These are phyloP conservation scores for Eutrema heterophyllum DNA, from an alignment of 345 rosid genomes.

Conservation along the genomic window DNA sequence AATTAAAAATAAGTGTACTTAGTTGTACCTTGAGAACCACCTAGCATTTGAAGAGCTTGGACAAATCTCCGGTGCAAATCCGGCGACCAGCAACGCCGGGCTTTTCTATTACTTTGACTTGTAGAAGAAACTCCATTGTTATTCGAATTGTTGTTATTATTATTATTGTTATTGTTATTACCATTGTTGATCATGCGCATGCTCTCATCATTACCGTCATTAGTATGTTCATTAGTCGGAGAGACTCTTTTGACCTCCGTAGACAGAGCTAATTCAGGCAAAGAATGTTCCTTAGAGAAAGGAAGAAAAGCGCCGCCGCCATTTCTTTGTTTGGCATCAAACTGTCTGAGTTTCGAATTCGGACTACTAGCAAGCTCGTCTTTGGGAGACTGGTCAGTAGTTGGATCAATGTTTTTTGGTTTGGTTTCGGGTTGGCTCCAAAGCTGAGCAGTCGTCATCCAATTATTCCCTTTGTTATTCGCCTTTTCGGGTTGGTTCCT, in stretches of 20 bases:
- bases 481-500: conserved; percentile 48
- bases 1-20: background rate
- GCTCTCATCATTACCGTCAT: conserved; percentile 22
- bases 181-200: conserved; percentile 10
- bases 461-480: conserved; percentile 46
- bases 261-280: conserved; percentile 66
- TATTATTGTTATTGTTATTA: conserved; percentile 7
- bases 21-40: conserved; percentile 96
- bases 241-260: conserved; percentile 53
- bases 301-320: conserved; percentile 94
- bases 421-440: conserved; percentile 73
- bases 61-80: conserved; percentile 96
- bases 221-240: conserved; percentile 25
- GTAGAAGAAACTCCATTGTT: conserved; percentile 23
- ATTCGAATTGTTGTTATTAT: conserved; percentile 16
- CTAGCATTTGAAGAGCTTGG: conserved; percentile 95
- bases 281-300: conserved; percentile 71
- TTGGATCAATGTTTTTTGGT: conserved; percentile 13
- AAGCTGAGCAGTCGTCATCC: conserved; percentile 96
- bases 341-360: conserved; percentile 49
- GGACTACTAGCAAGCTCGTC: conserved; percentile 41
- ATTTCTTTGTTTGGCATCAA: conserved; percentile 65
- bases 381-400: conserved; percentile 20
- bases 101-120: conserved; percentile 73
- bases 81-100: conserved; percentile 99